These are phyloP conservation scores for Gossypium laxum DNA, from an alignment of 441 rosid species.

Conservation along the genomic window DNA sequence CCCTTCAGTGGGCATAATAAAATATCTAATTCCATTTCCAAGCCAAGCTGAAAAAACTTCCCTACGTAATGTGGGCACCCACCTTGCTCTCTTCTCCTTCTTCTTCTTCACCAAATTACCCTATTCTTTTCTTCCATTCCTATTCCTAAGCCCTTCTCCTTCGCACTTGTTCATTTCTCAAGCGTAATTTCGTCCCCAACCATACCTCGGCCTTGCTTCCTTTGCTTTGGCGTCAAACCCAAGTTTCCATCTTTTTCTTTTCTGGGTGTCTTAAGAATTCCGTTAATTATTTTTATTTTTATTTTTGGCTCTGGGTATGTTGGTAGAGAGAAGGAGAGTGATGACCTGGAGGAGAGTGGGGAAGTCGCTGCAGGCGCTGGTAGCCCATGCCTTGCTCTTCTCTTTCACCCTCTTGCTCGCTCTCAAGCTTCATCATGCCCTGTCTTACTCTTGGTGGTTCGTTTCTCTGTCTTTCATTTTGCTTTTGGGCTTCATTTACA, in stretches of 20 bases:
- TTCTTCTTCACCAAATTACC: constrained; percentile 1
- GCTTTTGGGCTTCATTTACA: not conserved
- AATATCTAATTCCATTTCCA: not conserved
- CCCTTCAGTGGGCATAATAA: too few relatives aligned
- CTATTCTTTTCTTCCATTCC: not conserved
- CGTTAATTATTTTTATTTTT: constrained; percentile 10
- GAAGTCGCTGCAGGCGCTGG: constrained; percentile 51
- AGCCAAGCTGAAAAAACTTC: not conserved
- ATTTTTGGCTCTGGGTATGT: constrained; percentile 21
- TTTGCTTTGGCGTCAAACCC: constrained; percentile 32
- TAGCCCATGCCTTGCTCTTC: constrained; percentile 62
- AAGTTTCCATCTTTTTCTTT: constrained; percentile 15
- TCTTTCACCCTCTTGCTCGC: constrained; percentile 63
- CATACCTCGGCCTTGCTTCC: not conserved
- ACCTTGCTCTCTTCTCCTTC: not conserved
- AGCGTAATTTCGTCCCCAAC: constrained; percentile 12
- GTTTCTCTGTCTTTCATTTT: constrained; percentile 14
- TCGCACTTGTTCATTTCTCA: not conserved
- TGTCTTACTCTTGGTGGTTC: constrained; percentile 67
- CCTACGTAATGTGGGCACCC: not conserved
- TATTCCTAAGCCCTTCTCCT: not conserved
- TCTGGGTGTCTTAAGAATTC: constrained; percentile 25
- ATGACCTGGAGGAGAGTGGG: constrained; percentile 76
- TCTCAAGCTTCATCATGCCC: constrained; percentile 54
- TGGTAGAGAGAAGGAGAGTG: constrained; percentile 42